Evolutionary conservation across 805 yeast species (phyloP).

Genomic region (Pichia pseudocactophila): DNA sequence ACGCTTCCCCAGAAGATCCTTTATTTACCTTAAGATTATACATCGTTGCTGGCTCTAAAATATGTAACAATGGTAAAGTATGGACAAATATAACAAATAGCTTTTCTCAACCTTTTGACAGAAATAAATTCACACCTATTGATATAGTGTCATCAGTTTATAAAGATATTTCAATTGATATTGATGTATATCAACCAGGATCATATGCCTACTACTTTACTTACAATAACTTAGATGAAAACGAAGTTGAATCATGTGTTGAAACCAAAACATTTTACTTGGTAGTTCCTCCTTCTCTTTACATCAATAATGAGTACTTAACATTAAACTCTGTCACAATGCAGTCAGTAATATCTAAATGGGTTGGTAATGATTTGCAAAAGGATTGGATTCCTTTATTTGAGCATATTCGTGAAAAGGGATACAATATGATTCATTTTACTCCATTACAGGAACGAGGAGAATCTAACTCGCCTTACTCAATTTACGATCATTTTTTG

Average conservation of each 20-base stretch:
- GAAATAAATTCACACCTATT: slow-evolving; percentile 46
- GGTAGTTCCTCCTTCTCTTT: slow-evolving; percentile 70
- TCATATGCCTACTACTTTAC: slow-evolving; percentile 66
- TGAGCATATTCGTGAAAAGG: slow-evolving; percentile 53
- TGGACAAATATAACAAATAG: slow-evolving; percentile 64
- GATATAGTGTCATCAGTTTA: slow-evolving; percentile 51
- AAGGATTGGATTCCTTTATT: slow-evolving; percentile 63
- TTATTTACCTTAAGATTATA: slow-evolving; percentile 47
- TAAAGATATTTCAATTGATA: slow-evolving; percentile 49
- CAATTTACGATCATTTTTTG: slow-evolving; percentile 74
- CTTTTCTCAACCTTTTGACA: slow-evolving; percentile 36
- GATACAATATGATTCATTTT: slow-evolving; percentile 93
- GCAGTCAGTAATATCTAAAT: slow-evolving; percentile 82
- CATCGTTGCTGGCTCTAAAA: slow-evolving; percentile 66
- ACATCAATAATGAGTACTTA: slow-evolving; percentile 44
- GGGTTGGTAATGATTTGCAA: slow-evolving; percentile 60
- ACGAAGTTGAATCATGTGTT: slow-evolving; percentile 23
- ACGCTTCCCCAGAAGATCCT: slow-evolving; percentile 27
- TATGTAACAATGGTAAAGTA: slow-evolving; percentile 61
- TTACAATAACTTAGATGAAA: slow-evolving; percentile 33
- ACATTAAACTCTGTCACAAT: slow-evolving; percentile 73
- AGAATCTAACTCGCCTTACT: slow-evolving; percentile 84
- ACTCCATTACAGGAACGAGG: slow-evolving; percentile 92
- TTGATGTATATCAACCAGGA: slow-evolving; percentile 66
- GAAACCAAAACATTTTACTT: slow-evolving; percentile 61